These are phyloP conservation scores for Aspergillus sp. DNA, from an alignment of 2,329 filamentous ascomycete species.

Conservation along the genomic window DNA sequence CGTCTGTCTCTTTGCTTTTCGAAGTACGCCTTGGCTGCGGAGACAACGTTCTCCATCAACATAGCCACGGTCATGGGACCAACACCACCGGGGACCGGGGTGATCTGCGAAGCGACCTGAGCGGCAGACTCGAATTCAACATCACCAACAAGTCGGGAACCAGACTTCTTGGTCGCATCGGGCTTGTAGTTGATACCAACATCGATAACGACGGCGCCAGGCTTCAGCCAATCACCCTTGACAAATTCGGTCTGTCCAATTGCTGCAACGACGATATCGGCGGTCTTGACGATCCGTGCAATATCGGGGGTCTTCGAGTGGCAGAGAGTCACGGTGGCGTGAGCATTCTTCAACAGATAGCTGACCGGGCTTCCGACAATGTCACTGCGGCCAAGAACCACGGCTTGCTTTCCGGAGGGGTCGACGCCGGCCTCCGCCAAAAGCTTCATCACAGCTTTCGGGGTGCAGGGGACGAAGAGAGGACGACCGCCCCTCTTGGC, in stretches of 20 bases:
- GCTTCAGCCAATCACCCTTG: slow-evolving; percentile 94
- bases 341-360: slow-evolving; percentile 90
- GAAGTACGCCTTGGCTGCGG: slow-evolving; percentile 78
- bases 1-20: slow-evolving; percentile 78
- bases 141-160: slow-evolving; percentile 88
- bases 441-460: slow-evolving; percentile 94
- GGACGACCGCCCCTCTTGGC: slow-evolving; percentile 92
- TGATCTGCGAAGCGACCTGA: slow-evolving; percentile 88
- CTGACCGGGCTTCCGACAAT: slow-evolving; percentile 97
- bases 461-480: slow-evolving; percentile 90
- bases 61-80: slow-evolving; percentile 99
- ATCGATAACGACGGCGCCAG: slow-evolving; percentile 92
- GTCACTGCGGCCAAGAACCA: slow-evolving; percentile 91
- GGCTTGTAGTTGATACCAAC: slow-evolving; percentile 96
- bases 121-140: slow-evolving; percentile 86
- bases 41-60: slow-evolving; percentile 93
- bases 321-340: slow-evolving; percentile 95
- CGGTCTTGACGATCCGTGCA: slow-evolving; percentile 72
- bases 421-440: slow-evolving; percentile 81
- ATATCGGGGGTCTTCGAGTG: slow-evolving; percentile 83
- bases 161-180: slow-evolving; percentile 87
- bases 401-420: slow-evolving; percentile 84
- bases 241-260: slow-evolving; percentile 87
- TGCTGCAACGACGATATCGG: slow-evolving; percentile 88
- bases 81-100: slow-evolving; percentile 93